Percentiles rank a stretch among this genome's conserved stretches.
Evolutionary conservation across 441 rosid genomes (phyloP).

Genomic region (Pelargonium cotyledonis): DNA sequence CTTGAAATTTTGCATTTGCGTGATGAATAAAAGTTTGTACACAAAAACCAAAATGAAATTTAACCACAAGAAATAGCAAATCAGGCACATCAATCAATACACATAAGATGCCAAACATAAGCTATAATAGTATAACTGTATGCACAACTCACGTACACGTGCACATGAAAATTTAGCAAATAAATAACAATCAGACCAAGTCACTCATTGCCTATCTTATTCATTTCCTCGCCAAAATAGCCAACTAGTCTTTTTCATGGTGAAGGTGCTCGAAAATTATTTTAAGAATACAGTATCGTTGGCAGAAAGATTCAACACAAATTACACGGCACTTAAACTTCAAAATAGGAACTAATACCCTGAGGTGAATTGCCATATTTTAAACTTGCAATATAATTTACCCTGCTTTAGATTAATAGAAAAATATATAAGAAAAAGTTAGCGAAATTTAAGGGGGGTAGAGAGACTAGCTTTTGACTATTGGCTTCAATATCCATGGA

Average conservation of each 20-base stretch:
- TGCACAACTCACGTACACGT: too few relatives aligned
- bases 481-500: too few relatives aligned
- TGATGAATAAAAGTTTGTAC: not conserved
- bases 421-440: not conserved
- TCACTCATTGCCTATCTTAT: not conserved
- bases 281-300: not conserved
- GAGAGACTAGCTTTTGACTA: too few relatives aligned
- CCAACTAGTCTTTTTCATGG: not conserved
- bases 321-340: not conserved
- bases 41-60: not conserved
- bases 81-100: too few relatives aligned
- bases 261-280: not conserved
- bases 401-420: not conserved
- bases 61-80: too few relatives aligned
- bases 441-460: too few relatives aligned
- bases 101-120: too few relatives aligned
- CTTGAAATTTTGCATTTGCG: not conserved
- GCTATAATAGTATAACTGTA: too few relatives aligned
- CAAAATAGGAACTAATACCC: not conserved
- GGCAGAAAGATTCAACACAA: not conserved
- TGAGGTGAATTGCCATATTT: not conserved
- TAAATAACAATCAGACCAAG: not conserved
- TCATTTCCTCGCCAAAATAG: not conserved
- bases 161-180: too few relatives aligned
- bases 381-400: not conserved